A percentile compares a stretch with the other conserved stretches of the same genome.
These are phyloP conservation scores for Podospora fimiseda DNA, from an alignment of 495 filamentous ascomycete genomes.

Conservation along the genomic window DNA sequence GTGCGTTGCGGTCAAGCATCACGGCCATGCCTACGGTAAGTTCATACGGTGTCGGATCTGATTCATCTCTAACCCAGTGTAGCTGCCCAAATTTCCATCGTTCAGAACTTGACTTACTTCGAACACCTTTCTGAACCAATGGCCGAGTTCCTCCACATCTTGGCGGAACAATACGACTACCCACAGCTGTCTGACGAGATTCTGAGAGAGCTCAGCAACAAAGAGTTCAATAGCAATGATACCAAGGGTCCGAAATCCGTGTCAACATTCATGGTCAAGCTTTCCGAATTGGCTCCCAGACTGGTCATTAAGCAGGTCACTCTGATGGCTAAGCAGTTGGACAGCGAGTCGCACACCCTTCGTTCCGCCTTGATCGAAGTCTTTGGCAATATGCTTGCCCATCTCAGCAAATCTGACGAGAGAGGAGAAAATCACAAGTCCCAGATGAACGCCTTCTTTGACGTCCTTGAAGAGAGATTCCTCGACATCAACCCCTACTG, in stretches of 20 bases:
- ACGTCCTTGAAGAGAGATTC: slow-evolving; percentile 92
- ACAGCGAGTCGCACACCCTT: slow-evolving; percentile 95
- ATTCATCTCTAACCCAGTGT: slow-evolving; percentile 19
- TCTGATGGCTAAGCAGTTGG: slow-evolving; percentile 82
- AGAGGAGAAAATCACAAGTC: slow-evolving; percentile 83
- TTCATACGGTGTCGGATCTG: slow-evolving; percentile 14
- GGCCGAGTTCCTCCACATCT: slow-evolving; percentile 95
- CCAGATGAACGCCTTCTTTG: slow-evolving; percentile 93
- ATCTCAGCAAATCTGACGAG: slow-evolving; percentile 88
- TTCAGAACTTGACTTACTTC: slow-evolving; percentile 96
- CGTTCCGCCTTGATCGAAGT: slow-evolving; percentile 93
- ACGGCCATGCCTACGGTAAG: slow-evolving; percentile 92
- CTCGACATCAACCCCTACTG: slow-evolving; percentile 97
- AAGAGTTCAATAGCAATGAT: slow-evolving; percentile 96
- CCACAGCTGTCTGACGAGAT: slow-evolving; percentile 93
- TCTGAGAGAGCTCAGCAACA: slow-evolving; percentile 86
- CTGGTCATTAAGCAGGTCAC: slow-evolving; percentile 97
- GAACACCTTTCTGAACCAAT: slow-evolving; percentile 97
- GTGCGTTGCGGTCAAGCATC: slow-evolving; percentile 95
- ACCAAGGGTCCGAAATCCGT: slow-evolving; percentile 92
- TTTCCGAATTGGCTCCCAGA: slow-evolving; percentile 91
- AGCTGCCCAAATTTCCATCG: slow-evolving; percentile 96
- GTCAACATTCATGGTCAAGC: slow-evolving; percentile 88
- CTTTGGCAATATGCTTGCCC: slow-evolving; percentile 91
- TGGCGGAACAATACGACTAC: slow-evolving; percentile 96